Conservation (phyloP, 2,329 filamentous ascomycete genomes). For the Colletotrichum phormii region DNA sequence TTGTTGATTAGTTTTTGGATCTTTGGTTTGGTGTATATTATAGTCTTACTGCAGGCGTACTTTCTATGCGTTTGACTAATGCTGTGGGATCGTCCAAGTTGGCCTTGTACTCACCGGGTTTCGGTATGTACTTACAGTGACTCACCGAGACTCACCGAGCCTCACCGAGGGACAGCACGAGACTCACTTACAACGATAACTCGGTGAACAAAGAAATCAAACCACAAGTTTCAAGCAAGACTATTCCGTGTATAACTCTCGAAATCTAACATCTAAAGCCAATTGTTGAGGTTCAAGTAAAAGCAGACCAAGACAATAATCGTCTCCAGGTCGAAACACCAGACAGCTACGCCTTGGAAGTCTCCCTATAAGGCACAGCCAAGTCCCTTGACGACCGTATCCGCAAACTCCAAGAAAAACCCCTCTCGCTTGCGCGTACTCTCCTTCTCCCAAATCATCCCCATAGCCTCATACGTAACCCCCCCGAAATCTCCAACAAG, state of each 20-base stretch:
- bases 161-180: not conserved
- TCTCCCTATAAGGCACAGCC: conserved; percentile 9
- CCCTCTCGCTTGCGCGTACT: conserved; percentile 66
- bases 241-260: not conserved
- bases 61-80: not conserved
- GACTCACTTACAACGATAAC: not conserved
- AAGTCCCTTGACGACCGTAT: conserved; percentile 57
- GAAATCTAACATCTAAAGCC: not conserved
- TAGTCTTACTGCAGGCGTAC: not conserved
- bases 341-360: not conserved
- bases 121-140: not conserved
- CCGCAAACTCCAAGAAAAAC: conserved; percentile 72
- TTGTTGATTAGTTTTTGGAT: not conserved
- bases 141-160: not conserved
- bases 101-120: not conserved
- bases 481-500: conserved; percentile 70
- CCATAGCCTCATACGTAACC: conserved; percentile 68
- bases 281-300: no score
- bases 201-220: not conserved
- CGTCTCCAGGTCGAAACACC: not conserved
- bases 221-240: not conserved
- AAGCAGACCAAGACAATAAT: not conserved
- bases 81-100: not conserved
- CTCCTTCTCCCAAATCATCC: conserved; percentile 63
- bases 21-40: not conserved